Conservation (phyloP, 345 rosid genomes). For the Eucalyptus regnans region DNA sequence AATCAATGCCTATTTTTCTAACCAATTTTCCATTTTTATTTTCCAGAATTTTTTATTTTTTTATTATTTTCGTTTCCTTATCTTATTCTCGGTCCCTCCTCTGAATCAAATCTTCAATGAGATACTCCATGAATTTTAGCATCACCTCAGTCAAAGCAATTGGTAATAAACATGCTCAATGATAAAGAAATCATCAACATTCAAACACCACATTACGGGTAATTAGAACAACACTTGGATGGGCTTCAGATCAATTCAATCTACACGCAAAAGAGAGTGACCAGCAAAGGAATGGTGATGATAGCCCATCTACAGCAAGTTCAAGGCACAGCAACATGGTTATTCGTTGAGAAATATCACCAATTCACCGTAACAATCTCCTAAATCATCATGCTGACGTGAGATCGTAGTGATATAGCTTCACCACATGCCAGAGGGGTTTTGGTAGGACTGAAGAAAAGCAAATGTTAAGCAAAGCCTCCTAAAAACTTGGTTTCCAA, state of each 20-base stretch:
- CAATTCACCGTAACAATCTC: neutral
- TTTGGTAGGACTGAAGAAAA: too few relatives aligned
- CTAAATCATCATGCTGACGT: neutral
- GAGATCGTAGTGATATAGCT: too few relatives aligned
- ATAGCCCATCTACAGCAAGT: neutral
- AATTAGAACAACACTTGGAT: too few relatives aligned
- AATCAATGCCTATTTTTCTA: rapidly evolving
- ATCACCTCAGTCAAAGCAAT: neutral
- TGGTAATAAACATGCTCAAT: neutral
- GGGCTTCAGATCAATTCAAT: too few relatives aligned
- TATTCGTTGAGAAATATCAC: neutral
- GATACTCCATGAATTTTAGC: too few relatives aligned
- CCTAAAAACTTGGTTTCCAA: too few relatives aligned
- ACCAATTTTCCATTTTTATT: too few relatives aligned
- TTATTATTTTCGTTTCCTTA: too few relatives aligned
- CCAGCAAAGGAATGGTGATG: neutral
- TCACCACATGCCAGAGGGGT: rapidly evolving
- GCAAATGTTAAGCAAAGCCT: too few relatives aligned
- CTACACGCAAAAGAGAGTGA: neutral
- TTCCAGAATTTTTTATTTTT: too few relatives aligned
- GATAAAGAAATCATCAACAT: neutral
- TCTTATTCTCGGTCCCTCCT: too few relatives aligned
- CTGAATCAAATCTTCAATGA: too few relatives aligned
- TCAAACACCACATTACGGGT: neutral
- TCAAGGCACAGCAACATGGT: neutral